Evolutionary conservation across 768 basidiomycete genomes (phyloP), one percentile per base, ranked within the genome.

Genomic region (Dioszegia hungarica): DNA sequence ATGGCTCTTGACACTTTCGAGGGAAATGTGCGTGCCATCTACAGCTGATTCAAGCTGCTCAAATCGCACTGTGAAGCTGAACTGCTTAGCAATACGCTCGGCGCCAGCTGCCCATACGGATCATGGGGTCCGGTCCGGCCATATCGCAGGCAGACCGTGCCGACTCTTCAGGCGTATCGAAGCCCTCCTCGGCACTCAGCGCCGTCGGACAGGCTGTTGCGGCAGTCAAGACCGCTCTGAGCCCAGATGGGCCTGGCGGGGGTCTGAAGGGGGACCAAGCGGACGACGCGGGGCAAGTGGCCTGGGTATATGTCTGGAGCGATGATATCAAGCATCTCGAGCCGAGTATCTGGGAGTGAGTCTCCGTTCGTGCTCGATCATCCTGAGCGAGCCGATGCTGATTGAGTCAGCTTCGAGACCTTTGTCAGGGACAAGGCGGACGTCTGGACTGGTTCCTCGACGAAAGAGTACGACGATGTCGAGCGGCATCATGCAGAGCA

Each of bases 41-140:
- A 22, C 38, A 2, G 8, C 33, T 10, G 25, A 44, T 15, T 25
- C 34, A 14, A 15, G 31, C n/a, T n/a, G n/a, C n/a, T n/a, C n/a
- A n/a, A n/a, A n/a, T n/a, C n/a, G n/a, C n/a, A n/a, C n/a, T n/a
- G n/a, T n/a, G n/a, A n/a, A n/a, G n/a, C n/a, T n/a, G n/a, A n/a
- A n/a, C n/a, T n/a, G n/a, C 19, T 33, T 29, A 93, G 90, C 86
- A 92, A 80, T 95, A 95, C 69, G 76, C 63, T 0, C 81, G 87
- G 37, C 72, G 79, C 39, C 66, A 67, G 8, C 83, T 89, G 5
- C 55, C 72, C 1, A 84, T 86, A 5, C 78, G 84, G 64, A 82
- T 84, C 1, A 78, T 93, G 9, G 80, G 77, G 1, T 71, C 79
- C 27, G n/a, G n/a, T n/a, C n/a, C n/a, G n/a, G n/a, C n/a, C n/a